Conservation (phyloP, 306 rosid species). For the Acacia confusa region DNA sequence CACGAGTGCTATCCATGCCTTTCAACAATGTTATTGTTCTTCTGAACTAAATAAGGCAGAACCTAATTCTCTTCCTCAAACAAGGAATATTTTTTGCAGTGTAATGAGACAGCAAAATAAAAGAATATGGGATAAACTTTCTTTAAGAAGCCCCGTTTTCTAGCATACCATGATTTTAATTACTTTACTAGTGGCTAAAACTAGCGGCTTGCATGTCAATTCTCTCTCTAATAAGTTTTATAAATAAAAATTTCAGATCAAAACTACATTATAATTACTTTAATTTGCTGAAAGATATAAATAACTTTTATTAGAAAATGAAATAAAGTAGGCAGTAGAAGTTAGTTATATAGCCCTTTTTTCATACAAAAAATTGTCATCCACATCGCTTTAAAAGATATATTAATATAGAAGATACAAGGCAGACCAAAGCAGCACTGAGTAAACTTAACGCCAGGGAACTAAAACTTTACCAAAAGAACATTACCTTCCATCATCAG, state of each 20-base stretch:
- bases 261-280: neutral
- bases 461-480: slow-evolving; percentile 27
- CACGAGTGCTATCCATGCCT: slow-evolving; percentile 14
- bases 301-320: neutral
- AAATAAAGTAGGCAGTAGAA: neutral
- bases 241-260: neutral
- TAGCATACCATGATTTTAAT: slow-evolving; percentile 17
- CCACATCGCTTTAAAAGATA: neutral
- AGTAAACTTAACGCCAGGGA: slow-evolving; percentile 25
- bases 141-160: slow-evolving; percentile 2
- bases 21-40: slow-evolving; percentile 15
- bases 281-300: neutral
- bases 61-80: slow-evolving; percentile 17
- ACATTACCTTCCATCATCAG: slow-evolving; percentile 81
- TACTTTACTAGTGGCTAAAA: neutral
- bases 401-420: neutral
- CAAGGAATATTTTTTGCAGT: slow-evolving; percentile 17
- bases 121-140: slow-evolving; percentile 19
- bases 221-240: neutral
- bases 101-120: slow-evolving; percentile 20
- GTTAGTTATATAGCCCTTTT: neutral
- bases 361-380: neutral
- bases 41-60: slow-evolving; percentile 14
- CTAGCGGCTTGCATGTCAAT: neutral
- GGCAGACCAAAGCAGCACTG: slow-evolving; percentile 21